A percentile compares a stretch with the other conserved stretches of the same genome.
These are phyloP conservation scores for Nematocida sp. DNA, from an alignment of 371 early-diverging fungal species.

Conservation along the genomic window DNA sequence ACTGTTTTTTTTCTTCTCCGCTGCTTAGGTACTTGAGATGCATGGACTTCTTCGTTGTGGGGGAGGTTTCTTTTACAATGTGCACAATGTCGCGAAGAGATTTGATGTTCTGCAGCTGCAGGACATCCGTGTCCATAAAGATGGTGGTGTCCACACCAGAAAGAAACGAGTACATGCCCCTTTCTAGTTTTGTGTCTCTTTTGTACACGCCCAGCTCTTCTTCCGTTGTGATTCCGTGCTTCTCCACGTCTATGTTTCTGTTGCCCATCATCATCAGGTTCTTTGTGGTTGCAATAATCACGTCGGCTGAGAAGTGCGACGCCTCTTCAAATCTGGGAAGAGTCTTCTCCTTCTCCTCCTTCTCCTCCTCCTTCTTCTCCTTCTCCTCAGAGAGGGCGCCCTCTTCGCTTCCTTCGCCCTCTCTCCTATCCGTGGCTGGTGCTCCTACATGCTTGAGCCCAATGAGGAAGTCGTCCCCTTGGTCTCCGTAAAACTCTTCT, in stretches of 20 bases:
- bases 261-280: conserved; percentile 19
- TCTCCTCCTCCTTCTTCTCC: too few species aligned
- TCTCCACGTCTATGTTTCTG: conserved; percentile 15
- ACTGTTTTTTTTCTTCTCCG: conserved; percentile 35
- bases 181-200: conserved; percentile 10
- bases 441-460: conserved; percentile 3
- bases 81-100: neutral
- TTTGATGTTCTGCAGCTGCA: conserved; percentile 23
- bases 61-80: conserved; percentile 25
- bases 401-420: too few species aligned
- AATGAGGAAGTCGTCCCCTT: conserved; percentile 27
- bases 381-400: too few species aligned
- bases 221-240: conserved; percentile 6
- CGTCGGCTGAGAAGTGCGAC: neutral
- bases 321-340: conserved; percentile 13
- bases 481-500: conserved; percentile 17
- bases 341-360: too few species aligned
- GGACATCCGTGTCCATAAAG: conserved; percentile 26
- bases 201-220: conserved; percentile 20
- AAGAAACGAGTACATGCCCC: conserved; percentile 40
- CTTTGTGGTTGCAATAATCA: conserved; percentile 31
- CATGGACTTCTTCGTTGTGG: neutral
- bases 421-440: too few species aligned
- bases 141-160: conserved; percentile 39
- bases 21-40: conserved; percentile 47